These are phyloP conservation scores for Linaria vulgaris DNA, from an alignment of 257 asterid genomes.

Conservation along the genomic window DNA sequence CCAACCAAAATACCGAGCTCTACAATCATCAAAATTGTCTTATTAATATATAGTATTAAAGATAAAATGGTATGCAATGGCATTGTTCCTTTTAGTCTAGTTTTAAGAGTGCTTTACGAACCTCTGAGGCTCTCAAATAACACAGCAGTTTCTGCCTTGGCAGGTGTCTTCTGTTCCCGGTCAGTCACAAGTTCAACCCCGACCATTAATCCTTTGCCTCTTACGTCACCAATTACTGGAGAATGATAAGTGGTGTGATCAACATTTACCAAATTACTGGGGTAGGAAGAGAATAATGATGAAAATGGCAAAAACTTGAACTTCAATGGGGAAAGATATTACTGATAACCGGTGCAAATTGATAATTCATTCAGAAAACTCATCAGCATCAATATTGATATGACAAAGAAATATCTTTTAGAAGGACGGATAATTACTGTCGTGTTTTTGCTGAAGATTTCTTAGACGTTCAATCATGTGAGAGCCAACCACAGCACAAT, in stretches of 20 bases:
- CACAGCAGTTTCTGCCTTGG: conserved; percentile 87
- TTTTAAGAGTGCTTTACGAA: conserved; percentile 34
- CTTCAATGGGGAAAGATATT: not conserved
- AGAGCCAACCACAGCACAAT: conserved; percentile 82
- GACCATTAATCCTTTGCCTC: conserved; percentile 94
- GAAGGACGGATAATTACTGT: conserved; percentile 47
- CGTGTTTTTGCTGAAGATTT: conserved; percentile 75
- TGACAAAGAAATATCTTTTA: not conserved
- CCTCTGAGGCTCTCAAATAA: conserved; percentile 91
- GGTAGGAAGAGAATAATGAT: too few species aligned
- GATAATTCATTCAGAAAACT: not conserved
- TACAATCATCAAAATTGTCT: conserved; percentile 28
- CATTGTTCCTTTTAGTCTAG: not conserved
- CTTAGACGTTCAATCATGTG: conserved; percentile 70
- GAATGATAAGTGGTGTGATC: conserved; percentile 1
- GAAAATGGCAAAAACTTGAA: not conserved
- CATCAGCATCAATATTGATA: not conserved
- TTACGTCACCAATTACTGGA: conserved; percentile 87
- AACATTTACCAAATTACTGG: not conserved
- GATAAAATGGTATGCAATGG: not conserved
- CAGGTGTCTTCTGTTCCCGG: conserved; percentile 70
- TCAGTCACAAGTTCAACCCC: conserved; percentile 92
- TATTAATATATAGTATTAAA: not conserved
- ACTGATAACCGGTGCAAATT: too few species aligned
- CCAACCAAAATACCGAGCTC: conserved; percentile 92